Conservation (phyloP, 2,329 filamentous ascomycete genomes). For the Penicillium vulpinum region DNA sequence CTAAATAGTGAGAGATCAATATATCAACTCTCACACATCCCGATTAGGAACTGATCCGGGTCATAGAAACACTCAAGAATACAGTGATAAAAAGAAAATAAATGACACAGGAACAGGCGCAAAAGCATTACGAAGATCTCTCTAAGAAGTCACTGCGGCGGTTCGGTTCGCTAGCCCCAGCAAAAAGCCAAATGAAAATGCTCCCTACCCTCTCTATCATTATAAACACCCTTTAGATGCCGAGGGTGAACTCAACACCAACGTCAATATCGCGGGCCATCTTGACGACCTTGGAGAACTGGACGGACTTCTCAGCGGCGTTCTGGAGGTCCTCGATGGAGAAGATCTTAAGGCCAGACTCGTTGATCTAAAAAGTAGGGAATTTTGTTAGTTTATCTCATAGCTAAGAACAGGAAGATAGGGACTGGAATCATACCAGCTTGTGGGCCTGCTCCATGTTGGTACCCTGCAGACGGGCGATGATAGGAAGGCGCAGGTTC, state of each 20-base stretch:
- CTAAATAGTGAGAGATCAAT: not conserved
- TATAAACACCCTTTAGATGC: slow-evolving; percentile 66
- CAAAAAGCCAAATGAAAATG: slow-evolving; percentile 11
- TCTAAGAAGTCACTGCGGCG: slow-evolving; percentile 19
- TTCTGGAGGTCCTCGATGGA: slow-evolving; percentile 97
- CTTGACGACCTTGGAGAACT: slow-evolving; percentile 99
- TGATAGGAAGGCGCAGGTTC: slow-evolving; percentile 94
- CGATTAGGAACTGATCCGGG: slow-evolving; percentile 29
- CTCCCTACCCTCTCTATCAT: slow-evolving; percentile 10
- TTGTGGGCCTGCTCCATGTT: slow-evolving; percentile 95
- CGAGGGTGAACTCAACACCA: slow-evolving; percentile 90
- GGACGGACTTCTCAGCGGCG: slow-evolving; percentile 95
- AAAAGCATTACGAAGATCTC: slow-evolving; percentile 14
- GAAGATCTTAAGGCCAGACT: slow-evolving; percentile 99
- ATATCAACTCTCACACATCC: slow-evolving; percentile 14
- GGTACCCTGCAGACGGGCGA: slow-evolving; percentile 95
- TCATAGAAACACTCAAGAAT: slow-evolving; percentile 30
- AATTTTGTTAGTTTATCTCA: slow-evolving; percentile 2
- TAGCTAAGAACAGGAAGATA: not conserved
- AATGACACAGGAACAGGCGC: slow-evolving; percentile 28
- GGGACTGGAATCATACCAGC: slow-evolving; percentile 52
- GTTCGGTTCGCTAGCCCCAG: slow-evolving; percentile 9
- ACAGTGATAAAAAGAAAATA: slow-evolving; percentile 31
- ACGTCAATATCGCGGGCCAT: slow-evolving; percentile 97
- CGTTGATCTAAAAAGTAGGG: slow-evolving; percentile 66